phyloP scores from a whole-genome alignment of 495 filamentous ascomycete genomes.

The Xylaria telfairii region DNA sequence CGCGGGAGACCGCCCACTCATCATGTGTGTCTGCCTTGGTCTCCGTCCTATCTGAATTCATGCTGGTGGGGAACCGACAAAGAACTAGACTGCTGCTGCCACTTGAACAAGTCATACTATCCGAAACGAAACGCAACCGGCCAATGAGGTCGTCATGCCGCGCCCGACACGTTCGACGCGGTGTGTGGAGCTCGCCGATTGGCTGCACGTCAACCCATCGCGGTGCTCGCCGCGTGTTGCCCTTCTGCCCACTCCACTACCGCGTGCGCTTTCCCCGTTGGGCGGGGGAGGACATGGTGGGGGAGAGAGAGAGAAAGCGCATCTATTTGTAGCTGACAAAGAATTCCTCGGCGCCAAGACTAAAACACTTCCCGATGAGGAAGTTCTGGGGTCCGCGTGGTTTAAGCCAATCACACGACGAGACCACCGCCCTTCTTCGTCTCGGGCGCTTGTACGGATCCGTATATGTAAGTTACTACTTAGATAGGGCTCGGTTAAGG shows the following conservation, averaged over 20 bases:
- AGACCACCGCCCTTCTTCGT: conserved; percentile 13
- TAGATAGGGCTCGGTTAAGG: too few relatives aligned
- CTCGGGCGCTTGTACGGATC: conserved; percentile 21
- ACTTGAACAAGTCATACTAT: conserved; percentile 7
- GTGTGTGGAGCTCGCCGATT: conserved; percentile 28
- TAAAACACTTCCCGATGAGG: background rate
- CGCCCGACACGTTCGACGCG: conserved; percentile 16
- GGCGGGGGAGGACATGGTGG: background rate
- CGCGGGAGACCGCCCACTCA: background rate
- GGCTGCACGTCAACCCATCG: conserved; percentile 21
- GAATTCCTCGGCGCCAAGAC: background rate
- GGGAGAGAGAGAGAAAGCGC: too few relatives aligned
- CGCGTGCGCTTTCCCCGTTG: conserved; percentile 16
- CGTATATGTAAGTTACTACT: too few relatives aligned
- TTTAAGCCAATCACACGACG: conserved; percentile 1
- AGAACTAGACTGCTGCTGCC: background rate
- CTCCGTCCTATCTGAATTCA: conserved; percentile 8
- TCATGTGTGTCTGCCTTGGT: background rate
- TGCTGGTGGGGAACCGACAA: conserved; percentile 5
- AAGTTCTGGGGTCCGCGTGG: conserved; percentile 16
- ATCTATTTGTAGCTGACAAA: background rate
- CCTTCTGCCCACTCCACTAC: background rate
- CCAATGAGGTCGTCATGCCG: conserved; percentile 3
- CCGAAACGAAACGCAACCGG: background rate
- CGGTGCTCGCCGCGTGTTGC: conserved; percentile 12